Evolutionary conservation across 768 basidiomycete genomes (phyloP), one percentile per base, ranked within the genome.

Genomic region (Leccinum barrowsii): DNA sequence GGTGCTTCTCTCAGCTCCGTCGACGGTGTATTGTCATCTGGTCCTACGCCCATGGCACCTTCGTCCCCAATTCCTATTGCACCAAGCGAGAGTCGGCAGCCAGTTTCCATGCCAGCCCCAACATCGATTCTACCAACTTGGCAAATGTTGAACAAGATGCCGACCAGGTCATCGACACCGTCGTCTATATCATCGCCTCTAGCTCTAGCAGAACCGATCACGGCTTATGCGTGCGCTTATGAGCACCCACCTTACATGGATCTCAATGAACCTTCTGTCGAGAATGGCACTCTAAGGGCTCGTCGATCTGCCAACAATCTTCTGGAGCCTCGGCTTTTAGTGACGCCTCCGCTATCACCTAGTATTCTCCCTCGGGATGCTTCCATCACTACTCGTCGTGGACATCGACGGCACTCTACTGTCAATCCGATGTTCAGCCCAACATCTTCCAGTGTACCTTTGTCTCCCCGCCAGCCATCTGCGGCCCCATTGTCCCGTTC

Each of bases 181-280:
- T 93, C 92, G 2, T 94, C 92, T 17, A 82, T 92, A 54, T 92
- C 92, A 22, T 94, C 92, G 12, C 92, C 92, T 56, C 79, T 94
- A 44, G 92, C 92, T 26, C 79, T 92, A 30, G 92, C 91, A 6
- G 89, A 85, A 30, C 92, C 92, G 8, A 93, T 93, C 61, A 81
- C 90, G 47, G 90, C 92, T 6, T 78, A 88, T 11, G 73, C 80
- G 17, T 80, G 79, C 7, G 76, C 80, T 4, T 85, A 87, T 46
- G 85, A 87, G 55, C 74, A 74, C 13, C 82, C 85, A 46, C 87
- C 87, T 2, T 79, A 76, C 56, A 86, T 89, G 79, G 81, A 82
- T 60, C 80, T 89, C 55, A 86, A 88, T 65, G 85, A 88, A 48
- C 66, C 59, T 59, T 67, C 66, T 56, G 63, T 60, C 59, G 70